A percentile compares a stretch with the other conserved stretches of the same genome.
Conservation (phyloP, 2,329 filamentous ascomycete species). For the Aspergillus texensis region DNA sequence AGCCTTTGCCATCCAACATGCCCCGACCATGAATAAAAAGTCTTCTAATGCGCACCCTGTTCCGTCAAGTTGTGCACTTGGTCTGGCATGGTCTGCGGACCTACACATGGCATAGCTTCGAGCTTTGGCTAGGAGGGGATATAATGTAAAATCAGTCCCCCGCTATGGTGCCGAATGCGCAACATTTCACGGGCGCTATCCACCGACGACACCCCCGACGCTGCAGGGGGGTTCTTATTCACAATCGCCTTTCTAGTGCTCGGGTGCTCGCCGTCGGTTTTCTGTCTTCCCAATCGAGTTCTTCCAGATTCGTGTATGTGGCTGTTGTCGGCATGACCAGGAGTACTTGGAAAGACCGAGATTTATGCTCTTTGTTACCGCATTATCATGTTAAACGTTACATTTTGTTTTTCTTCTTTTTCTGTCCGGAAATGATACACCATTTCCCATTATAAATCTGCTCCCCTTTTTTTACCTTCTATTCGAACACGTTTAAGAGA, state of each 20-base stretch:
- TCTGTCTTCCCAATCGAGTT: conserved; percentile 13
- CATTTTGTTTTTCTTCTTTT: conserved; percentile 18
- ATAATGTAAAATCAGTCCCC: conserved; percentile 3
- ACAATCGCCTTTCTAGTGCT: conserved; percentile 7
- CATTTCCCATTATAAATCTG: conserved; percentile 13
- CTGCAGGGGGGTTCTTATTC: background rate
- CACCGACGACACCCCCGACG: background rate
- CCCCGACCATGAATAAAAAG: background rate
- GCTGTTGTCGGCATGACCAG: conserved; percentile 34
- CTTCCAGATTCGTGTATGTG: conserved; percentile 17
- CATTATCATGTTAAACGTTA: conserved; percentile 13
- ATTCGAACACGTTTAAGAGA: conserved; percentile 9
- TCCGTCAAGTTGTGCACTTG: background rate
- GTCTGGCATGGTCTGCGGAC: background rate
- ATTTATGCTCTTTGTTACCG: conserved; percentile 20
- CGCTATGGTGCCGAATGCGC: conserved; percentile 8
- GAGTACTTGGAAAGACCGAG: conserved; percentile 36
- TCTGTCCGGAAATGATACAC: conserved; percentile 16
- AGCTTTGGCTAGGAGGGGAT: background rate
- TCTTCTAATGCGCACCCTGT: background rate
- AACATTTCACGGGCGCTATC: conserved; percentile 1
- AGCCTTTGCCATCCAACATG: conserved; percentile 5
- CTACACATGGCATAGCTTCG: background rate
- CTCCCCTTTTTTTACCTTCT: conserved; percentile 13
- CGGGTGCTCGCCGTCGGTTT: conserved; percentile 11